Evolutionary conservation across 1,139 yeast species (phyloP).

Genomic region (Saccharomyces hybrid): DNA sequence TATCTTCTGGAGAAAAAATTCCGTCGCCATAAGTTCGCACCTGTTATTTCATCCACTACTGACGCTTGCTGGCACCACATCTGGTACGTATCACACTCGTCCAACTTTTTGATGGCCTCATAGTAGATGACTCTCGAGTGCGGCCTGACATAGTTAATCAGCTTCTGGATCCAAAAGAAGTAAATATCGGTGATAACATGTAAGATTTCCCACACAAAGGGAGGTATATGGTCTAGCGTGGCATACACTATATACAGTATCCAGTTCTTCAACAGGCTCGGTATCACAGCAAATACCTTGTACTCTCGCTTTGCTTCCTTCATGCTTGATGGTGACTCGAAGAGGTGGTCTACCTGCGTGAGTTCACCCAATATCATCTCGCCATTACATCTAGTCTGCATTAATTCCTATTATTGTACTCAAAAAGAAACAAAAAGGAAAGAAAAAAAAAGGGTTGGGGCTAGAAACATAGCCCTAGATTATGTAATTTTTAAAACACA

Average conservation of each 20-base stretch:
- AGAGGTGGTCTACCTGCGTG: neutral
- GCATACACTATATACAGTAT: conserved; percentile 22
- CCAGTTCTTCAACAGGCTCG: conserved; percentile 14
- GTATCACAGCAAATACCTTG: neutral
- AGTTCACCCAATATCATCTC: neutral
- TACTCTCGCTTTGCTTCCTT: neutral
- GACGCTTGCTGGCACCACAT: conserved; percentile 58
- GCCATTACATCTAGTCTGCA: neutral
- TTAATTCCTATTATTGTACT: neutral
- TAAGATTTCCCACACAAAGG: conserved; percentile 52
- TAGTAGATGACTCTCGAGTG: conserved; percentile 27
- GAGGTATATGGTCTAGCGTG: conserved; percentile 47
- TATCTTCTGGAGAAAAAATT: conserved; percentile 76
- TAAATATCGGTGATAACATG: conserved; percentile 53
- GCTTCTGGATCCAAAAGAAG: conserved; percentile 46
- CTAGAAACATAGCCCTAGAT: neutral
- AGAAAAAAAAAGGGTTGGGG: neutral
- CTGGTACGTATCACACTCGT: conserved; percentile 38
- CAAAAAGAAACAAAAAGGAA: neutral
- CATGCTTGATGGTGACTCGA: neutral
- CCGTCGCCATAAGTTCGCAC: conserved; percentile 76
- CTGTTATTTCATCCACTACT: conserved; percentile 57
- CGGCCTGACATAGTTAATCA: conserved; percentile 27
- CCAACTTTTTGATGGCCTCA: conserved; percentile 28
- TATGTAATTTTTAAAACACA: too few relatives aligned